Evolutionary conservation across 495 filamentous ascomycete species (phyloP).

Genomic region (Eremomyces bilateralis): DNA sequence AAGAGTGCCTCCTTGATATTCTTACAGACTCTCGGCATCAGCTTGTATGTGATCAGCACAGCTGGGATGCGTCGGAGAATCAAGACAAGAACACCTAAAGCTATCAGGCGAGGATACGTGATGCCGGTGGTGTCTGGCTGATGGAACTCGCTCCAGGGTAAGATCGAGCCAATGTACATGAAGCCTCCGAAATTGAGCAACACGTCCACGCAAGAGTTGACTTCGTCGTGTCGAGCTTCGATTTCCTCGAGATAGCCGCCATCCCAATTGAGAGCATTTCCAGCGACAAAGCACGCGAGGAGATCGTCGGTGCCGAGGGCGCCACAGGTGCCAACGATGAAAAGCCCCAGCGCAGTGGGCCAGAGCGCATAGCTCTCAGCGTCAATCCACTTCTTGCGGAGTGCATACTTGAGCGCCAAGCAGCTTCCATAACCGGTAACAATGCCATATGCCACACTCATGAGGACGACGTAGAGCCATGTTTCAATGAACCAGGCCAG

Average conservation of each 20-base stretch:
- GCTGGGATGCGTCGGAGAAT: constrained; percentile 60
- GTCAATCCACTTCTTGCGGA: constrained; percentile 65
- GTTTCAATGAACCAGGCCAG: constrained; percentile 74
- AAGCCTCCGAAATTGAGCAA: constrained; percentile 71
- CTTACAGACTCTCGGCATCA: no score
- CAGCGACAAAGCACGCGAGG: constrained; percentile 82
- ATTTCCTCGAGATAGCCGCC: constrained; percentile 8
- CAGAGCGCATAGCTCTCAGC: constrained; percentile 81
- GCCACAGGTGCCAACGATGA: constrained; percentile 70
- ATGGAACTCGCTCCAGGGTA: constrained; percentile 54
- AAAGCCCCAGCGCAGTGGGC: constrained; percentile 59
- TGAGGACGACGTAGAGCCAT: constrained; percentile 60
- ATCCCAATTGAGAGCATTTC: constrained; percentile 79
- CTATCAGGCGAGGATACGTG: constrained; percentile 55
- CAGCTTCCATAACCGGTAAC: constrained; percentile 62
- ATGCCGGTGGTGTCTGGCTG: constrained; percentile 48
- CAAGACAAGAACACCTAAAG: constrained; percentile 60
- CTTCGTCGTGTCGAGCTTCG: constrained; percentile 67
- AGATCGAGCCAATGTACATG: constrained; percentile 80
- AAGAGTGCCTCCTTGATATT: constrained; percentile 64
- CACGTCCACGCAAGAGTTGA: constrained; percentile 81
- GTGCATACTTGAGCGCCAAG: constrained; percentile 63
- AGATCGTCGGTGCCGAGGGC: constrained; percentile 85
- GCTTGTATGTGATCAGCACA: constrained; percentile 48
- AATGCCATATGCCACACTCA: constrained; percentile 60